A percentile compares a stretch with the other conserved stretches of the same genome.
Conservation (phyloP, 805 yeast species). For the Lachancea fermentati region DNA sequence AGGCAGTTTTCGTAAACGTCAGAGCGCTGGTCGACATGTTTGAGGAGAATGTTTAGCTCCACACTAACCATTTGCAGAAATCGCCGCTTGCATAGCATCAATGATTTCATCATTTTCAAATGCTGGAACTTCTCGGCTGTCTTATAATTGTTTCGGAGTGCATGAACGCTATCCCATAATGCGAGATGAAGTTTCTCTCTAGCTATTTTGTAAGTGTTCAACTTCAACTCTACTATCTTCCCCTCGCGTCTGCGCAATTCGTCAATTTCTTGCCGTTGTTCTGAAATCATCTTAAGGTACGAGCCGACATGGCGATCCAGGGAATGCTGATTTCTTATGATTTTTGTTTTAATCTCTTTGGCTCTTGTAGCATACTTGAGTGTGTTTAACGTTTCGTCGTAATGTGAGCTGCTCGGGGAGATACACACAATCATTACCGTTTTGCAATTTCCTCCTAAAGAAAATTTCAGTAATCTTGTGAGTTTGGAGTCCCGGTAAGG, state of each 20-base stretch:
- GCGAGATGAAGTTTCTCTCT: constrained; percentile 37
- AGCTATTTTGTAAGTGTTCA: constrained; percentile 32
- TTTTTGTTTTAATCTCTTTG: constrained; percentile 79
- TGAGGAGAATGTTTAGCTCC: constrained; percentile 32
- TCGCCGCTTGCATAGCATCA: constrained; percentile 35
- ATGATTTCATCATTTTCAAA: constrained; percentile 37
- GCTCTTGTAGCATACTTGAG: constrained; percentile 89
- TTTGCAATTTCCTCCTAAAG: constrained; percentile 90
- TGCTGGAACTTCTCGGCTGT: constrained; percentile 41
- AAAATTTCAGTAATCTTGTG: constrained; percentile 79
- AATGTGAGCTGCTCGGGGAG: constrained; percentile 79
- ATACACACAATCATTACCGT: constrained; percentile 96
- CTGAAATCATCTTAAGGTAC: constrained; percentile 76
- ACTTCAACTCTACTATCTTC: constrained; percentile 35
- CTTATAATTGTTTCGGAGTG: constrained; percentile 36
- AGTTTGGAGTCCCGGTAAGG: constrained; percentile 91
- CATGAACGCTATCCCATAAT: constrained; percentile 39
- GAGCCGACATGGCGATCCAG: constrained; percentile 81
- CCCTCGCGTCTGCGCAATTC: constrained; percentile 55
- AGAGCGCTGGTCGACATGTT: constrained; percentile 18
- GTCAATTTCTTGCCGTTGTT: constrained; percentile 69
- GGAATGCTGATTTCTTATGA: constrained; percentile 65
- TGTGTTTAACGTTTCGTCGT: constrained; percentile 90
- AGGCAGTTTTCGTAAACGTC: constrained; percentile 22
- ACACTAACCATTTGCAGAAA: constrained; percentile 39